A percentile compares a stretch with the other conserved stretches of the same genome.
phyloP scores from a whole-genome alignment of 805 yeast genomes.

The Barnettozyma wickerhamii region DNA sequence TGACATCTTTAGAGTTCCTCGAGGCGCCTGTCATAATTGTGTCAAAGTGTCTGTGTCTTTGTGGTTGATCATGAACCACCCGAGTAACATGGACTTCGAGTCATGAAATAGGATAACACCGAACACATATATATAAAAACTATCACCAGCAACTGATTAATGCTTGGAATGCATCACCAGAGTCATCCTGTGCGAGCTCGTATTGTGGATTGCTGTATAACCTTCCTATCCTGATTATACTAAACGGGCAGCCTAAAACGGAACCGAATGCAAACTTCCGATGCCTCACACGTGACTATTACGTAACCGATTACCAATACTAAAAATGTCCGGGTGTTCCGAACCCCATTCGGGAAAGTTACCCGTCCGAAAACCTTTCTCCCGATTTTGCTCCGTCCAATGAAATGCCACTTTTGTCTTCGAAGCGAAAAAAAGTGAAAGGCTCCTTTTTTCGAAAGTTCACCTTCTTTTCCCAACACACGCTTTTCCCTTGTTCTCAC shows the following conservation, averaged over 20 bases:
- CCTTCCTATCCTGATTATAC: no score
- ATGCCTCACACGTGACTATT: no score
- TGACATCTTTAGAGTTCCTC: no score
- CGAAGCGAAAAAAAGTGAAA: constrained; percentile 16
- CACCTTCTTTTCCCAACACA: constrained; percentile 16
- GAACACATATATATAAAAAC: not conserved
- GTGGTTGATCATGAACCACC: not conserved
- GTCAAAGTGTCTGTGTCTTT: not conserved
- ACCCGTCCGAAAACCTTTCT: not conserved
- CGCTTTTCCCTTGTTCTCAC: constrained; percentile 3
- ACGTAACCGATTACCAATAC: no score
- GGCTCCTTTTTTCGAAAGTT: constrained; percentile 19
- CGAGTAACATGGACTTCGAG: not conserved
- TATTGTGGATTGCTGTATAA: no score
- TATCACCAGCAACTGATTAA: no score
- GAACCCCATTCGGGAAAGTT: no score
- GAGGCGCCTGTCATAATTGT: not conserved
- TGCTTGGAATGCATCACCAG: no score
- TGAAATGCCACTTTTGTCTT: constrained; percentile 9
- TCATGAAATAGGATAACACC: not conserved
- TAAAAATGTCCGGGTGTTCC: not conserved
- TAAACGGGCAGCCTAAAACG: no score
- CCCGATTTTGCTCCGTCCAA: constrained; percentile 10
- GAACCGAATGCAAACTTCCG: no score
- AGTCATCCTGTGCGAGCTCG: no score